A percentile compares a stretch with the other conserved stretches of the same genome.
Evolutionary conservation across 2,329 filamentous ascomycete species (phyloP).

Genomic region (Monosporascus sp.): DNA sequence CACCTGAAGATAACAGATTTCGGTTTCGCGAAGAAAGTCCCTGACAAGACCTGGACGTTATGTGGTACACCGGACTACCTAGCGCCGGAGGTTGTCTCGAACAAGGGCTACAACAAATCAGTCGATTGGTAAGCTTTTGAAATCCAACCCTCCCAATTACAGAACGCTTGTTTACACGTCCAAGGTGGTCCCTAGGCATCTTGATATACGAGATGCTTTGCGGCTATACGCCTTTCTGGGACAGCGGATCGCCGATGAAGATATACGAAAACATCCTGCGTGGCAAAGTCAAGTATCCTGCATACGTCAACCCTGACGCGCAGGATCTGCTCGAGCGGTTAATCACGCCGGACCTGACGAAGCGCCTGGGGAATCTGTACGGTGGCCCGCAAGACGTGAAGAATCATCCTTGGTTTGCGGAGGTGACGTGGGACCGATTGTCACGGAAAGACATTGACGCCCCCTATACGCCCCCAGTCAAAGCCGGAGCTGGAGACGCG

Average conservation of each 20-base stretch:
- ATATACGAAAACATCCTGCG: slow-evolving; percentile 99
- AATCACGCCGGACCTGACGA: slow-evolving; percentile 92
- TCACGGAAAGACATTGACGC: slow-evolving; percentile 96
- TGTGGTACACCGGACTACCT: slow-evolving; percentile 97
- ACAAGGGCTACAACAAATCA: slow-evolving; percentile 99
- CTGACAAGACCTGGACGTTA: slow-evolving; percentile 98
- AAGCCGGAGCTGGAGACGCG: slow-evolving; percentile 88
- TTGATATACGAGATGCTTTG: slow-evolving; percentile 99
- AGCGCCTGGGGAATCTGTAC: slow-evolving; percentile 89
- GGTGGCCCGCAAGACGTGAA: slow-evolving; percentile 90
- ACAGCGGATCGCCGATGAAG: slow-evolving; percentile 94
- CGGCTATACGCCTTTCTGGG: slow-evolving; percentile 98
- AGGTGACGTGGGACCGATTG: slow-evolving; percentile 95
- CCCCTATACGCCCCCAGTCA: slow-evolving; percentile 92
- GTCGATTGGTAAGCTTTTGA: slow-evolving; percentile 81
- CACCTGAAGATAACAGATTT: slow-evolving; percentile 98
- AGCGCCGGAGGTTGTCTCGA: slow-evolving; percentile 95
- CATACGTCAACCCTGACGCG: slow-evolving; percentile 90
- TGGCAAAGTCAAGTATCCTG: slow-evolving; percentile 92
- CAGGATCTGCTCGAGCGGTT: slow-evolving; percentile 88
- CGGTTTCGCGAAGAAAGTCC: slow-evolving; percentile 95
- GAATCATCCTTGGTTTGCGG: slow-evolving; percentile 91
- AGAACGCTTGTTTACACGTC: background rate
- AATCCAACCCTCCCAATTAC: background rate
- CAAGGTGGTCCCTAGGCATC: slow-evolving; percentile 96